Conservation (phyloP, 768 basidiomycete genomes). For the Ephemerocybe angulata region DNA sequence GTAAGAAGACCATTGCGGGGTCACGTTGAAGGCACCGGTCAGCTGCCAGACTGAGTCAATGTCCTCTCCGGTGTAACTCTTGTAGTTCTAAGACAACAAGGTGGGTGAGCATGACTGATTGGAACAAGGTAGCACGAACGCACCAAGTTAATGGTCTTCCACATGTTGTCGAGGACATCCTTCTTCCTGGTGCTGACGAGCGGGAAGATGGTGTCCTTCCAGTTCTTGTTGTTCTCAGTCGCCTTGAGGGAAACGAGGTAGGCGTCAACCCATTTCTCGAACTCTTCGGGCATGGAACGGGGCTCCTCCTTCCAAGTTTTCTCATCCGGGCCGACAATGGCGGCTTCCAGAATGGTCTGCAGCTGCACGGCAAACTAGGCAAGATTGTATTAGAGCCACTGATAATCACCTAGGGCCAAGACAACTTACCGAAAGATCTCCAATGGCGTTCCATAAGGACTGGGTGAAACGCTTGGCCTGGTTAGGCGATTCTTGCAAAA, state of each 20-base stretch:
- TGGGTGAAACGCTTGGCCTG: slow-evolving; percentile 78
- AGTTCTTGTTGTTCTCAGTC: slow-evolving; percentile 44
- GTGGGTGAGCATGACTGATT: not conserved
- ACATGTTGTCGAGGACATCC: slow-evolving; percentile 54
- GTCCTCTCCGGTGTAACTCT: slow-evolving; percentile 43
- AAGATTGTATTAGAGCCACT: too few relatives aligned
- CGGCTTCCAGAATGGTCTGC: slow-evolving; percentile 59
- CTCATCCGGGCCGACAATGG: slow-evolving; percentile 55
- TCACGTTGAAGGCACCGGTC: slow-evolving; percentile 43
- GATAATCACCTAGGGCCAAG: too few relatives aligned
- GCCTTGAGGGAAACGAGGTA: slow-evolving; percentile 60
- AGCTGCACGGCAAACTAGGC: slow-evolving; percentile 60
- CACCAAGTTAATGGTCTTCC: slow-evolving; percentile 61
- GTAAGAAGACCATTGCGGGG: slow-evolving; percentile 58
- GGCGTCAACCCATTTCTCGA: slow-evolving; percentile 67
- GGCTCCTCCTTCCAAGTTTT: slow-evolving; percentile 47
- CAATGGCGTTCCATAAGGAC: slow-evolving; percentile 75
- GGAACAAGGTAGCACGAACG: slow-evolving; percentile 15
- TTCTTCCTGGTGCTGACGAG: slow-evolving; percentile 51
- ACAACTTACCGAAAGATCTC: slow-evolving; percentile 66
- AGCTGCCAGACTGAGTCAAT: slow-evolving; percentile 67
- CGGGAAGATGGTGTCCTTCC: slow-evolving; percentile 56
- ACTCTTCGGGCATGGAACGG: slow-evolving; percentile 56
- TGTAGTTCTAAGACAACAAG: slow-evolving; percentile 50
- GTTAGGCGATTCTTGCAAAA: slow-evolving; percentile 66